Conservation (phyloP, 805 yeast genomes). For the Hanseniaspora valbyensis region DNA sequence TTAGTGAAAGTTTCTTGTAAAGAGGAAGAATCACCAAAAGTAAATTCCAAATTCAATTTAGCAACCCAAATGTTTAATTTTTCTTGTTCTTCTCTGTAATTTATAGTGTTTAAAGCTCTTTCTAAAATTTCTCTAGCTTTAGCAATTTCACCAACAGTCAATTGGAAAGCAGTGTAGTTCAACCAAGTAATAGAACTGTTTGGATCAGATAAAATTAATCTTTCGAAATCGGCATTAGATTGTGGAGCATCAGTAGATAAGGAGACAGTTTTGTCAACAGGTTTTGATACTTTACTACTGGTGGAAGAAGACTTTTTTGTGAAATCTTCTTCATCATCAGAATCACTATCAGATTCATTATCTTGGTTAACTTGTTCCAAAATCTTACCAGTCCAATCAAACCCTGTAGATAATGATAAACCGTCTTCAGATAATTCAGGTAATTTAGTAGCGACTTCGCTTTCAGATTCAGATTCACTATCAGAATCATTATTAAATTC, state of each 20-base stretch:
- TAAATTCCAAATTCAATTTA: conserved; percentile 79
- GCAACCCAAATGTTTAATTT: conserved; percentile 95
- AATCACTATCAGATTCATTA: conserved; percentile 45
- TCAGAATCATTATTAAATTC: conserved; percentile 27
- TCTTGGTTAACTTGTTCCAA: conserved; percentile 65
- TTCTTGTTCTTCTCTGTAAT: conserved; percentile 84
- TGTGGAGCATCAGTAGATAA: conserved; percentile 80
- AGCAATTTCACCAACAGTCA: conserved; percentile 86
- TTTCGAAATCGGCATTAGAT: conserved; percentile 82
- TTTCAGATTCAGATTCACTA: conserved; percentile 27
- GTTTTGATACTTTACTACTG: conserved; percentile 37
- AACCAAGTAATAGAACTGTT: conserved; percentile 92
- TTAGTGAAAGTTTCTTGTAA: conserved; percentile 71
- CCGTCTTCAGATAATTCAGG: conserved; percentile 36
- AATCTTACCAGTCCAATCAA: conserved; percentile 91
- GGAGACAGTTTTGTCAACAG: conserved; percentile 76
- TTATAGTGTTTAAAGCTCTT: conserved; percentile 83
- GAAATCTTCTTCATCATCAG: conserved; percentile 42
- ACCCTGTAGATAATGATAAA: conserved; percentile 64
- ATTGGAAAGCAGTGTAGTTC: conserved; percentile 96
- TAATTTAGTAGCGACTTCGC: conserved; percentile 22
- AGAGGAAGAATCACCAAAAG: conserved; percentile 79
- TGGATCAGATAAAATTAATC: conserved; percentile 83
- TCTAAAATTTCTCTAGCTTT: conserved; percentile 89
- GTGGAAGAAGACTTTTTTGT: conserved; percentile 32